Evolutionary conservation across 495 filamentous ascomycete genomes (phyloP).

Genomic region (Hypoxylon trugodes): DNA sequence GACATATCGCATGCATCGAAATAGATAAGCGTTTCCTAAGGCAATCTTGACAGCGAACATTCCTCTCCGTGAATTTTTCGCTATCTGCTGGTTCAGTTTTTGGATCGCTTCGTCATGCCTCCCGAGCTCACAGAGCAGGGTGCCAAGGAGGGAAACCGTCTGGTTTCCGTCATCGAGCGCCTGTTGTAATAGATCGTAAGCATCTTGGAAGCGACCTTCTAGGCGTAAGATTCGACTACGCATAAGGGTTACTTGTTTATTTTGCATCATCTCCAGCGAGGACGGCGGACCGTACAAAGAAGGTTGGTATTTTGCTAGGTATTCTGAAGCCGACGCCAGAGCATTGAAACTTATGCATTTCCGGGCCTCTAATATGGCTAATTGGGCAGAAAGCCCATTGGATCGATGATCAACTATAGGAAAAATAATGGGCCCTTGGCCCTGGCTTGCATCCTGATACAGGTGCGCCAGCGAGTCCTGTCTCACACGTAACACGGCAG

Average conservation of each 20-base stretch:
- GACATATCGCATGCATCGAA: conserved; percentile 5
- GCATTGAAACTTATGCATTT: conserved; percentile 6
- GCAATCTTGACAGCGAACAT: neutral
- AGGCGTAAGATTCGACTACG: conserved; percentile 9
- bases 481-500: too few relatives aligned
- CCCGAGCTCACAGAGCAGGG: conserved; percentile 7
- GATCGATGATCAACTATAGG: conserved; percentile 6
- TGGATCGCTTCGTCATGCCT: conserved; percentile 13
- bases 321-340: neutral
- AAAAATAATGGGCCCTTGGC: neutral
- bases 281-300: conserved; percentile 4
- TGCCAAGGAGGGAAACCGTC: conserved; percentile 1
- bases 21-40: conserved; percentile 7
- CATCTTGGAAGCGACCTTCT: conserved; percentile 8
- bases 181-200: neutral
- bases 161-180: conserved; percentile 2
- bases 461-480: neutral
- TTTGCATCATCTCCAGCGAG: conserved; percentile 2
- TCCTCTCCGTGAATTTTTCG: neutral
- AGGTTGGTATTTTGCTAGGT: neutral
- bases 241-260: conserved; percentile 1
- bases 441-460: neutral
- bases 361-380: conserved; percentile 4
- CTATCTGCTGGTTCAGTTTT: neutral
- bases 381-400: conserved; percentile 7